These are phyloP conservation scores for Parafenestella ontariensis DNA, from an alignment of 2,329 filamentous ascomycete species.

Conservation along the genomic window DNA sequence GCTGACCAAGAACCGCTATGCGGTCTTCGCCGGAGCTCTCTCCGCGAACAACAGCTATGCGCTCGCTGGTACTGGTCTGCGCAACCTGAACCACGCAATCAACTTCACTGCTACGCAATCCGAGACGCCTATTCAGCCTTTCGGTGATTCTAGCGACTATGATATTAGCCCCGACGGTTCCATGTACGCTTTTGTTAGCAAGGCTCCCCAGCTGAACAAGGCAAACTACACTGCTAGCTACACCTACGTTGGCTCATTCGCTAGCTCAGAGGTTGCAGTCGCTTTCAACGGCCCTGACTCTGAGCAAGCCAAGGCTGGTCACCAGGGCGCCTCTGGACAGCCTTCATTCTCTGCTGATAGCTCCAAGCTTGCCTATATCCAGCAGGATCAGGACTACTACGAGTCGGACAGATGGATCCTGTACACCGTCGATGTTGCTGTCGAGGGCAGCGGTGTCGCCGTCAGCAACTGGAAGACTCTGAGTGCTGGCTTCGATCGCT, in stretches of 20 bases:
- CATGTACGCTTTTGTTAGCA: slow-evolving; percentile 70
- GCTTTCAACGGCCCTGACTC: slow-evolving; percentile 45
- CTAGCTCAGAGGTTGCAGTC: slow-evolving; percentile 58
- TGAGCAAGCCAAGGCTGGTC: slow-evolving; percentile 39
- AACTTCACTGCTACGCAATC: slow-evolving; percentile 60
- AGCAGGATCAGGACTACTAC: slow-evolving; percentile 68
- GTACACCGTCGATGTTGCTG: slow-evolving; percentile 42
- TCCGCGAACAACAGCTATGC: slow-evolving; percentile 35
- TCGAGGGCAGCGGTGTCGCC: slow-evolving; percentile 23
- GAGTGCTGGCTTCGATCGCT: slow-evolving; percentile 40
- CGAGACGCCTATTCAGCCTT: slow-evolving; percentile 75
- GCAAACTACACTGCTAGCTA: slow-evolving; percentile 83
- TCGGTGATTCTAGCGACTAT: slow-evolving; percentile 79
- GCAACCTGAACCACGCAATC: slow-evolving; percentile 69
- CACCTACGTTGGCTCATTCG: slow-evolving; percentile 75
- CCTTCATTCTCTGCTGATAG: slow-evolving; percentile 80
- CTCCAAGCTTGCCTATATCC: slow-evolving; percentile 78
- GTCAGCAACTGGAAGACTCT: slow-evolving; percentile 42
- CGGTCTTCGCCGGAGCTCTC: slow-evolving; percentile 76
- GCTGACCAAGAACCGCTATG: slow-evolving; percentile 70
- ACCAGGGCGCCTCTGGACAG: slow-evolving; percentile 70
- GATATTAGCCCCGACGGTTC: slow-evolving; percentile 72
- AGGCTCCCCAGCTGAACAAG: slow-evolving; percentile 73
- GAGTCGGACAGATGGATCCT: slow-evolving; percentile 77
- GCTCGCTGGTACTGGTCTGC: slow-evolving; percentile 45